phyloP scores from a whole-genome alignment of 305 asterid genomes.

The Stenogyne calaminthoides region DNA sequence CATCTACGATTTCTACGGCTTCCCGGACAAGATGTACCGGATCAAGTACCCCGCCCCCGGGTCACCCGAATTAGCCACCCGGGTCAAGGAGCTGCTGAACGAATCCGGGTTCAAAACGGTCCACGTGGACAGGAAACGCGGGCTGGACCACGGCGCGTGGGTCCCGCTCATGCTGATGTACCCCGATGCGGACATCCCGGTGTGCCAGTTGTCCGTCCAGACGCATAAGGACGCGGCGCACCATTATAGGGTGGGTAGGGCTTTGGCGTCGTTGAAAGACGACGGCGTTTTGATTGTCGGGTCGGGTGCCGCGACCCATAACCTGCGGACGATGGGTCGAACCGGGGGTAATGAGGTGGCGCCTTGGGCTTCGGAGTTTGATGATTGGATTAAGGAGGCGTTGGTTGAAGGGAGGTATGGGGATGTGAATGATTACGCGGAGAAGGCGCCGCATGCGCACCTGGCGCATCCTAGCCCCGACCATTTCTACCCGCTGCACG shows the following conservation, averaged over 20 bases:
- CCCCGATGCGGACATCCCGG: constrained; percentile 82
- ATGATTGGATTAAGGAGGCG: constrained; percentile 65
- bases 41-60: constrained; percentile 88
- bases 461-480: constrained; percentile 74
- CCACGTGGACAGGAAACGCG: constrained; percentile 58
- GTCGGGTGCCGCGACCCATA: constrained; percentile 82
- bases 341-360: constrained; percentile 34
- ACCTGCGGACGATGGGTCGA: constrained; percentile 42
- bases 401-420: constrained; percentile 65
- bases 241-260: constrained; percentile 69
- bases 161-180: constrained; percentile 88
- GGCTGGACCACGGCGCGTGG: constrained; percentile 94
- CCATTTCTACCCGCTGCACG: constrained; percentile 80
- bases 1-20: constrained; percentile 77
- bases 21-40: constrained; percentile 70
- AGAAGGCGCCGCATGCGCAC: constrained; percentile 66
- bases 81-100: constrained; percentile 47
- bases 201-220: constrained; percentile 85
- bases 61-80: constrained; percentile 59
- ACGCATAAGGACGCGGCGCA: constrained; percentile 57
- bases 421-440: constrained; percentile 60
- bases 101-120: constrained; percentile 57
- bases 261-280: constrained; percentile 59
- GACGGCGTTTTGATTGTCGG: constrained; percentile 77
- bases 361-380: constrained; percentile 68